Base-by-base conservation (phyloP, 768 basidiomycete species). In the Arthromyces matolae region DNA sequence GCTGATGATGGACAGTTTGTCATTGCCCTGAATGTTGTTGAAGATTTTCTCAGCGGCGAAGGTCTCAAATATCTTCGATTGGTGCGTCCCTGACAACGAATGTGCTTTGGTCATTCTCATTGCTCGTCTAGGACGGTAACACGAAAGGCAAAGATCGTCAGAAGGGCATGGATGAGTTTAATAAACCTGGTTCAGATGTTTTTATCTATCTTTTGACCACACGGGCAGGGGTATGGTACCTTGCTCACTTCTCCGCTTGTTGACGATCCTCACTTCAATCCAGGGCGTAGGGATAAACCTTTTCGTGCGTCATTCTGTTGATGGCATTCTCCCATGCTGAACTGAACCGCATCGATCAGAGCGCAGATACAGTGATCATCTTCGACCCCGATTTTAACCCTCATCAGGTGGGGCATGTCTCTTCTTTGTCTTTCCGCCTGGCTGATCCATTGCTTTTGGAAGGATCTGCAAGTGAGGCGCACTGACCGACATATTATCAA, bases 351-450 rank as follows among this genome's bases (percentile, higher is more conserved):
- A 71, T 71, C 29, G 4, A 9, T 9, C 78, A 86, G 71, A 89
- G 84, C 7, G 94, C 95, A 16, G 95, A 97, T 63, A 95, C 93
- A 0, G 93, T 94, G 23, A 86, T 93, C 35, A 84, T 93, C 45
- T 90, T 85, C 57, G 95, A 99, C 61, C 93, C 93, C 0, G 96
- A 99, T 70, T 99, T 93, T 66, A 99, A 99, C 60, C 95, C 95
- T n/a, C 93, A 96, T 67, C 88, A 88, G 76, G 86, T 86, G 38
- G 22, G 77, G 64, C 13, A 14, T 14, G 35, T n/a, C 16, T 39
- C 31, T 39, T n/a, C 34, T 34, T 22, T 32, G 8, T 42, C 6
- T 12, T 33, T 25, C 16, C 18, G 8, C 8, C 20, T 22, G 8
- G 16, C 34, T 22, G 18, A 39, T 22, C 32, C 20, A 22, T 45